phyloP scores from a whole-genome alignment of 1,139 yeast species.

The Pichia sp. region DNA sequence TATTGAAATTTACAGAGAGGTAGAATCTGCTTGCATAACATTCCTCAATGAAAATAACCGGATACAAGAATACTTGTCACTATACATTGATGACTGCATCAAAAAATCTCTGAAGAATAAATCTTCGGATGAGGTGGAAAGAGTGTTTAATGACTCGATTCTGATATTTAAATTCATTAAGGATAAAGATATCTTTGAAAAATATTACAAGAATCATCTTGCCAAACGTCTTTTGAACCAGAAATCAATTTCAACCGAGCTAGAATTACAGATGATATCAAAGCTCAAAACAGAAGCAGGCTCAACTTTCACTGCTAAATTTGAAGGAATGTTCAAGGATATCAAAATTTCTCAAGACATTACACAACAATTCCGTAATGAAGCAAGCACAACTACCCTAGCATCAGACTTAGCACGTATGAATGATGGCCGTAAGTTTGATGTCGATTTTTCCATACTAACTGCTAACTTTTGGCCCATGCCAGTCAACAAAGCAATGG shows the following conservation, averaged over 20 bases:
- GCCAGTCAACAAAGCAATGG: slow-evolving; percentile 52
- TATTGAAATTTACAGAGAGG: slow-evolving; percentile 47
- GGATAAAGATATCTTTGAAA: slow-evolving; percentile 87
- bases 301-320: slow-evolving; percentile 68
- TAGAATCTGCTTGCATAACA: slow-evolving; percentile 59
- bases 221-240: slow-evolving; percentile 65
- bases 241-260: slow-evolving; percentile 32
- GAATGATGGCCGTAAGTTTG: slow-evolving; percentile 31
- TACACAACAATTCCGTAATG: slow-evolving; percentile 9
- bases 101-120: slow-evolving; percentile 55
- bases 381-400: slow-evolving; percentile 4
- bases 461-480: slow-evolving; percentile 63
- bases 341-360: slow-evolving; percentile 63
- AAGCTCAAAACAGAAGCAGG: slow-evolving; percentile 78
- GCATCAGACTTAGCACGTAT: slow-evolving; percentile 13
- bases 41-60: slow-evolving; percentile 56
- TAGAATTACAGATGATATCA: slow-evolving; percentile 47
- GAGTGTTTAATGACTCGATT: slow-evolving; percentile 51
- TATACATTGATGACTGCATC: slow-evolving; percentile 69
- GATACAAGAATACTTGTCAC: slow-evolving; percentile 69
- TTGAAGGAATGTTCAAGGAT: slow-evolving; percentile 88
- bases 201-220: slow-evolving; percentile 76
- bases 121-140: slow-evolving; percentile 51
- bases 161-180: slow-evolving; percentile 62
- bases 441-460: slow-evolving; percentile 48